These are phyloP conservation scores for Calonectria leucothoes DNA, from an alignment of 2,329 filamentous ascomycete genomes.

Conservation along the genomic window DNA sequence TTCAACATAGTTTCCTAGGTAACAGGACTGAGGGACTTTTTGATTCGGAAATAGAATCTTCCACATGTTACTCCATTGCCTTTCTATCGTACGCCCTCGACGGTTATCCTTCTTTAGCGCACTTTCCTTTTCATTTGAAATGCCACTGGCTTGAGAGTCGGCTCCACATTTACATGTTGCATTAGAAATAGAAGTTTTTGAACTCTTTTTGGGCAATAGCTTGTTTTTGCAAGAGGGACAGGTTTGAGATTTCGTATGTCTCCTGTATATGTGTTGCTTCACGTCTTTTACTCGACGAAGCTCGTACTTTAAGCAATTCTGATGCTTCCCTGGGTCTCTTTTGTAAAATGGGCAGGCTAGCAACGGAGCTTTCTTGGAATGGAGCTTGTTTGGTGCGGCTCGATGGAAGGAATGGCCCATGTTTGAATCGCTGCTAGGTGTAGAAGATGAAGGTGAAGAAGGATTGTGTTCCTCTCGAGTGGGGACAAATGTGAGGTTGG, in stretches of 20 bases:
- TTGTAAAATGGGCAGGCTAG: neutral
- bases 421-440: neutral
- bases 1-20: neutral
- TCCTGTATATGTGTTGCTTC: neutral
- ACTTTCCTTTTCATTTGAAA: neutral
- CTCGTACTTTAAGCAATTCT: neutral
- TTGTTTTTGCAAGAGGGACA: neutral
- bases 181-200: too few relatives aligned
- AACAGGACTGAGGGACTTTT: neutral
- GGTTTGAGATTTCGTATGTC: neutral
- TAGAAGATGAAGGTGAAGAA: neutral
- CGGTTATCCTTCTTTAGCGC: neutral
- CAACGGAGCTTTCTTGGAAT: neutral
- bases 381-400: fast-evolving
- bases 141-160: neutral
- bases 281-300: neutral
- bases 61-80: neutral
- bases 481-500: too few relatives aligned
- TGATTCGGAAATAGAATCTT: neutral
- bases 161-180: neutral
- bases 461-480: neutral
- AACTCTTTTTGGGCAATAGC: neutral
- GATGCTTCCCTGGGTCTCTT: neutral
- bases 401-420: neutral
- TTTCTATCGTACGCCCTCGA: neutral